These are phyloP conservation scores for Phytophthora kernoviae DNA, from an alignment of 352 stramenopile genomes.

Conservation along the genomic window DNA sequence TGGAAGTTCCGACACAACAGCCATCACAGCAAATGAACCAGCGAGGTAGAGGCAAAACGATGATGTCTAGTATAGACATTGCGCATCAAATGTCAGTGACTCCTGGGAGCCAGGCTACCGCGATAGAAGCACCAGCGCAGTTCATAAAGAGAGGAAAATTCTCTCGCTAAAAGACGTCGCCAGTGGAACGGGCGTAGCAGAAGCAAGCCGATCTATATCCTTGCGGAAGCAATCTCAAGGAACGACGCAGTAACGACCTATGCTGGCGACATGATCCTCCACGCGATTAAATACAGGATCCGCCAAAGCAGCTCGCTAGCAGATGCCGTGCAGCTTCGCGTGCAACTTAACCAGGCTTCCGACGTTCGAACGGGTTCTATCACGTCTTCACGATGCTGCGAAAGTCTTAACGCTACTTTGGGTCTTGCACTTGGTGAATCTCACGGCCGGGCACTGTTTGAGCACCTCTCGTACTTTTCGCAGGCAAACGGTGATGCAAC, in stretches of 20 bases:
- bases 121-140: conserved; percentile 7
- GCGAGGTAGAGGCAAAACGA: conserved; percentile 8
- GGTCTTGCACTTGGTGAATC: conserved; percentile 46
- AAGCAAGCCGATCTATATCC: conserved; percentile 8
- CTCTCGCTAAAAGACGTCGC: conserved; percentile 67
- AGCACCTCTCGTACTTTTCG: conserved; percentile 37
- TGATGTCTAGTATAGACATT: conserved; percentile 1
- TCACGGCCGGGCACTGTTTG: conserved; percentile 58
- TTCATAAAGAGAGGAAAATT: conserved; percentile 44
- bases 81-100: not conserved
- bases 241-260: conserved; percentile 5
- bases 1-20: conserved; percentile 5
- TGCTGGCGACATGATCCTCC: conserved; percentile 47
- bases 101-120: too few relatives aligned
- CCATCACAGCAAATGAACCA: conserved; percentile 26
- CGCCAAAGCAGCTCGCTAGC: conserved; percentile 44
- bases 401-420: conserved; percentile 42
- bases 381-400: conserved; percentile 44
- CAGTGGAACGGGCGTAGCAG: conserved; percentile 30
- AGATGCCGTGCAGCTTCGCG: conserved; percentile 55
- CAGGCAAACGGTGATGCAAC: conserved; percentile 6
- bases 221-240: conserved; percentile 4
- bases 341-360: conserved; percentile 49
- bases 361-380: conserved; percentile 61
- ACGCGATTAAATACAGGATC: conserved; percentile 49